Evolutionary conservation across 2,329 filamentous ascomycete species (phyloP).

Genomic region (Trichocomaceae sp.): DNA sequence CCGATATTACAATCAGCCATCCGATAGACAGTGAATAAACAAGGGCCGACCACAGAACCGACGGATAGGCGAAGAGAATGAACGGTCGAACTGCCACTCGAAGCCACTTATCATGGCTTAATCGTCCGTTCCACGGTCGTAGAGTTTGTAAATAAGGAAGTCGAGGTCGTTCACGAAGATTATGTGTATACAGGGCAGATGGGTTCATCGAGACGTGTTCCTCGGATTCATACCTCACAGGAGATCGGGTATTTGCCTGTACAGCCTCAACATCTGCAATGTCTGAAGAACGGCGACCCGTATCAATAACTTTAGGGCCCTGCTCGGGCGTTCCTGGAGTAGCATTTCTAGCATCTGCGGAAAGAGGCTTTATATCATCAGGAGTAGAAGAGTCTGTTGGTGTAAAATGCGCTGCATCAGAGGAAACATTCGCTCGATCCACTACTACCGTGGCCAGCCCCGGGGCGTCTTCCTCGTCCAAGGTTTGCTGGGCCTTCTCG

Average conservation of each 20-base stretch:
- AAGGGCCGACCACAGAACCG: slow-evolving; percentile 78
- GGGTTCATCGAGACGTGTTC: slow-evolving; percentile 23
- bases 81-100: slow-evolving; percentile 73
- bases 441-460: neutral
- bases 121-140: slow-evolving; percentile 67
- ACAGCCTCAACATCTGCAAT: slow-evolving; percentile 26
- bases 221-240: slow-evolving; percentile 27
- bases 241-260: slow-evolving; percentile 19
- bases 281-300: neutral
- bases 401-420: slow-evolving; percentile 13
- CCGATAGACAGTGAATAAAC: slow-evolving; percentile 85
- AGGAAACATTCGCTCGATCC: slow-evolving; percentile 13
- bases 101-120: slow-evolving; percentile 72
- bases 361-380: neutral
- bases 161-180: slow-evolving; percentile 59
- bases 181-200: slow-evolving; percentile 58
- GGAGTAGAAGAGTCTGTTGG: slow-evolving; percentile 8
- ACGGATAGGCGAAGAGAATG: slow-evolving; percentile 78
- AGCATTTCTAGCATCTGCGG: neutral
- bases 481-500: slow-evolving; percentile 16
- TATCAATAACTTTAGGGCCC: neutral
- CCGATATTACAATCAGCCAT: slow-evolving; percentile 92
- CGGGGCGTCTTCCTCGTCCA: neutral
- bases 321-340: neutral
- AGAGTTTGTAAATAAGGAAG: slow-evolving; percentile 70